These are phyloP conservation scores for Dactylellina cionopaga DNA, from an alignment of 2,329 filamentous ascomycete species.

Conservation along the genomic window DNA sequence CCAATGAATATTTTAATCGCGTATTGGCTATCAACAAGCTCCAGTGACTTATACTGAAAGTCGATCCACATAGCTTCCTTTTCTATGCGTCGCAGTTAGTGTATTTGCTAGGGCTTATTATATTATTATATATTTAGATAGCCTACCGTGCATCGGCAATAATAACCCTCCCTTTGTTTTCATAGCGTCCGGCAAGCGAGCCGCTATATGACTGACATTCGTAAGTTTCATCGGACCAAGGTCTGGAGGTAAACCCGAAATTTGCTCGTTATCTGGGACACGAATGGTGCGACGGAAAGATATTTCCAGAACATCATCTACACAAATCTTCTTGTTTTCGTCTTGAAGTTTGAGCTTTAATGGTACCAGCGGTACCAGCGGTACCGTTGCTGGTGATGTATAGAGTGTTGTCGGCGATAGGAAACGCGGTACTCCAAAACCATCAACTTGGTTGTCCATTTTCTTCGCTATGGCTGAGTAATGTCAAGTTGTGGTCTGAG, in stretches of 20 bases:
- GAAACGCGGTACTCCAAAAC: no score
- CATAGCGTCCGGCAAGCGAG: slow-evolving; percentile 60
- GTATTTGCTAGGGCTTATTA: neutral
- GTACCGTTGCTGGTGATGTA: no score
- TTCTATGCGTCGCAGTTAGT: slow-evolving; percentile 38
- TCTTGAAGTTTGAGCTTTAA: neutral
- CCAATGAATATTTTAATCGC: slow-evolving; percentile 62
- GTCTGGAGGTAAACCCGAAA: slow-evolving; percentile 59
- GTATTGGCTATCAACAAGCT: no score
- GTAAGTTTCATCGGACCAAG: slow-evolving; percentile 62
- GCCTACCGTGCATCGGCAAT: slow-evolving; percentile 62
- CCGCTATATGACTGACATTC: slow-evolving; percentile 58
- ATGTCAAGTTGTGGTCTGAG: no score
- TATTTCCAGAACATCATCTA: slow-evolving; percentile 1
- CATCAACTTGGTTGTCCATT: no score
- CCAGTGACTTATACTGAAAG: slow-evolving; percentile 56
- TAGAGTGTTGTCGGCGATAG: no score
- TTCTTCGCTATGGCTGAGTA: no score
- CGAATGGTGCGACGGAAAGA: slow-evolving; percentile 57
- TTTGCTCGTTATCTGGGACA: slow-evolving; percentile 61
- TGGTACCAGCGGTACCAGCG: no score
- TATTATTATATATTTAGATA: no score
- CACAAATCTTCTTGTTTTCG: neutral
- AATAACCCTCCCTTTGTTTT: slow-evolving; percentile 62
- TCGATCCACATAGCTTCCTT: slow-evolving; percentile 63